phyloP scores from a whole-genome alignment of 345 rosid species.

The Pugionium dolabratum region DNA sequence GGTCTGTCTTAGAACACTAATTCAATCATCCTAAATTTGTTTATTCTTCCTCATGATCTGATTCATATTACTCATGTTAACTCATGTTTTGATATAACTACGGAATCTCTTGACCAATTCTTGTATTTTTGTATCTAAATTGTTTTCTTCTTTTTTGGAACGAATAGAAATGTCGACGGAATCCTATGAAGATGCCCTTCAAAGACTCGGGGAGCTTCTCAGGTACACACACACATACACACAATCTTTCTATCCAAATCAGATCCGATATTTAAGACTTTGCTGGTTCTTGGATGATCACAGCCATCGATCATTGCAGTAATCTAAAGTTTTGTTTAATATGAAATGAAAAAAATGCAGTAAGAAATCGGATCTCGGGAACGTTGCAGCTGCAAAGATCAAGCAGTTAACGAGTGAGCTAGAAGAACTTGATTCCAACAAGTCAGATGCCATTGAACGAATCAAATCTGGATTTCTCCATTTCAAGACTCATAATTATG shows the following conservation, averaged over 20 bases:
- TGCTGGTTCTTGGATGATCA: no score
- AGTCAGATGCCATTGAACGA: constrained; percentile 56
- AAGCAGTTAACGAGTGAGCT: constrained; percentile 75
- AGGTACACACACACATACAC: constrained; percentile 7
- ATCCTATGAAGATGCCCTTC: constrained; percentile 28
- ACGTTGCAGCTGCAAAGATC: constrained; percentile 74
- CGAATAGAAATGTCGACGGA: constrained; percentile 31
- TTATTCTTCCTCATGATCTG: background rate
- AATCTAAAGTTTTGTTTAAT: background rate
- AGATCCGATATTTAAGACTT: background rate
- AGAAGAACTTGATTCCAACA: constrained; percentile 46
- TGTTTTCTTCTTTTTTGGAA: background rate
- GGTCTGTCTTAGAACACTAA: constrained; percentile 14
- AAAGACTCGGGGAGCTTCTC: constrained; percentile 35
- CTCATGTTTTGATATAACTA: background rate
- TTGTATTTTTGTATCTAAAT: background rate
- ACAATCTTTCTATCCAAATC: background rate
- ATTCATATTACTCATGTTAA: no score
- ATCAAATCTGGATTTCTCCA: constrained; percentile 70
- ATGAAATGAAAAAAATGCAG: constrained; percentile 42
- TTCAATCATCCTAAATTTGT: background rate
- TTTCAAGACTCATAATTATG: constrained; percentile 74
- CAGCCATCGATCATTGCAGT: no score
- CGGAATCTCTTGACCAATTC: background rate
- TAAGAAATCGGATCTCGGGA: constrained; percentile 59